Conservation (phyloP, 2,329 filamentous ascomycete genomes). For the Talaromyces sp. region DNA sequence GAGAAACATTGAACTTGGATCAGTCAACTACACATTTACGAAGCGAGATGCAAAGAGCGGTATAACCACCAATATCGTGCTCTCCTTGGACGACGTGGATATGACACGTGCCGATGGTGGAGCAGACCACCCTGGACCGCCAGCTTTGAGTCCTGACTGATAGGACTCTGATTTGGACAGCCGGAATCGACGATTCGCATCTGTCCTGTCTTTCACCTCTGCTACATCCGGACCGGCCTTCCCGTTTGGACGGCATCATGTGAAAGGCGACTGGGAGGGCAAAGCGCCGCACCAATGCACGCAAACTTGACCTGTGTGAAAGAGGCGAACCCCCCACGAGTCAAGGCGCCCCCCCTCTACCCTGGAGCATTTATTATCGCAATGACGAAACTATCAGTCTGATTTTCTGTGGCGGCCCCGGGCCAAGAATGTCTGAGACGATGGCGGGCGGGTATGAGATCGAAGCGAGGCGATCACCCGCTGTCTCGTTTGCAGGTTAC, state of each 20-base stretch:
- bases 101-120: neutral
- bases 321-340: neutral
- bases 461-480: neutral
- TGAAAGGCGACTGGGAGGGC: neutral
- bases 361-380: neutral
- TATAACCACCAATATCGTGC: neutral
- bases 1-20: neutral
- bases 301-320: neutral
- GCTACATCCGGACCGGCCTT: neutral
- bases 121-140: neutral
- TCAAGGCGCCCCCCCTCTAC: neutral
- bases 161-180: neutral
- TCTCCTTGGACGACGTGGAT: neutral
- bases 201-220: neutral
- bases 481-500: neutral
- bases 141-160: neutral
- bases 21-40: neutral
- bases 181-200: neutral
- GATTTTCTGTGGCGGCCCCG: neutral
- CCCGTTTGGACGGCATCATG: neutral
- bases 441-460: neutral
- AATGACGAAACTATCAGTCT: neutral
- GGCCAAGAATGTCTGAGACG: neutral
- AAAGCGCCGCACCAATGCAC: neutral
- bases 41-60: neutral